Evolutionary conservation across 140 eudicot genomes (phyloP), one percentile per base, ranked within the genome.

Genomic region (Oenanthe javanica): DNA sequence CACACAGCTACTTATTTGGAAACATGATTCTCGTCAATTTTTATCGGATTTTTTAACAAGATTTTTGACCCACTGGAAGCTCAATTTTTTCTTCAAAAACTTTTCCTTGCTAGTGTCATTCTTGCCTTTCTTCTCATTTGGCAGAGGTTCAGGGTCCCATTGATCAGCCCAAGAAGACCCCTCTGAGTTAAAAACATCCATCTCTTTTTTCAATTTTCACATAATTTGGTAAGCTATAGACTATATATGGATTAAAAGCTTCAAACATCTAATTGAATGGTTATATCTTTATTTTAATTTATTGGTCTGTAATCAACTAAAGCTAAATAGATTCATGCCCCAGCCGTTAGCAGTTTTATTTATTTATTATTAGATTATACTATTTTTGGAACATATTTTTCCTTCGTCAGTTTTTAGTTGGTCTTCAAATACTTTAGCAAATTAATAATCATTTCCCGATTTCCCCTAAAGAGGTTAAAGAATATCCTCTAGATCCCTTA

Each of bases 151-250:
- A 7, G 93, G 91, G 81, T 90, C 97, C 97, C 93, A 92, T 59
- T 90, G 96, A 82, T 92, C 97, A 25, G 96, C 97, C 97, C 93
- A 92, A 38, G 93, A 90, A 31, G 86, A 79, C 38, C 91, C 91
- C 63, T 80, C 83, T 16, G 94, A 78, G 49, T 79, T 70, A 79
- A 81, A 90, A 54, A 86, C 72, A 31, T 90, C 93, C 97, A 92
- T 91, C 79, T 75, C 63, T 47, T 48, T 40, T 79, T 59, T 46
- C 47, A 25, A 23, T 75, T 81, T 81, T 61, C 64, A 51, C 23
- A 73, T 11, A 43, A 42, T 59, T 15, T 79, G 76, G 50, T 21
- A 36, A 31, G 43, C 66, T 79, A 61, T 61, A 42, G 55, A 31
- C 36, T 81, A 66, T 75, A 55, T 81, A 63, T 19, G 55, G 57